Percentiles rank a stretch among this genome's conserved stretches.
phyloP scores from a whole-genome alignment of 2,329 filamentous ascomycete genomes.

The Didymella keratinophila region DNA sequence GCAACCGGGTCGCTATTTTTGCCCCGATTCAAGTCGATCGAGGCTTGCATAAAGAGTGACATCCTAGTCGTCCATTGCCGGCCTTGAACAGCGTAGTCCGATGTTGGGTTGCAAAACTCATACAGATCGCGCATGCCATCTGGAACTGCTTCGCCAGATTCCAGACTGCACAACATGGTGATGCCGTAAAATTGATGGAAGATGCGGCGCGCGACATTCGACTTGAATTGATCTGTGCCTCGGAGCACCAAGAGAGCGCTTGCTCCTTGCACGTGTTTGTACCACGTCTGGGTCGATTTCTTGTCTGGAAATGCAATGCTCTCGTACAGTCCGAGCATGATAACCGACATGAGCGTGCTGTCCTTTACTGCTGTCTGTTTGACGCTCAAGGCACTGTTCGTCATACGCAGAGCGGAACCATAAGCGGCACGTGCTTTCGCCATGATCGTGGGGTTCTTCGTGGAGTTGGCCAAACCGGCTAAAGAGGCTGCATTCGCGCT shows the following conservation, averaged over 20 bases:
- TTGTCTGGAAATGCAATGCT: slow-evolving; percentile 39
- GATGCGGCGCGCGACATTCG: slow-evolving; percentile 31
- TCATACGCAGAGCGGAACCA: slow-evolving; percentile 33
- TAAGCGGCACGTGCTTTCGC: slow-evolving; percentile 38
- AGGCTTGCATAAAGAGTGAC: slow-evolving; percentile 30
- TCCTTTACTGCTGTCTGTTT: slow-evolving; percentile 32
- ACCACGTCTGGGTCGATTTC: slow-evolving; percentile 42
- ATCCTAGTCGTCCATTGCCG: slow-evolving; percentile 31
- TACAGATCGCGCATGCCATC: slow-evolving; percentile 34
- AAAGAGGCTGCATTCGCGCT: slow-evolving; percentile 38
- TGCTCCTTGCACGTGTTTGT: slow-evolving; percentile 45
- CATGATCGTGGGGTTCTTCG: slow-evolving; percentile 33
- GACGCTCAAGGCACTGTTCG: slow-evolving; percentile 33
- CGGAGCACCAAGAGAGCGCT: slow-evolving; percentile 43
- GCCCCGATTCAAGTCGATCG: slow-evolving; percentile 34
- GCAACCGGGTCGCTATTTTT: slow-evolving; percentile 25
- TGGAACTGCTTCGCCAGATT: slow-evolving; percentile 29
- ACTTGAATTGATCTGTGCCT: slow-evolving; percentile 37
- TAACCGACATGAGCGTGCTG: slow-evolving; percentile 41
- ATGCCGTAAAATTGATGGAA: slow-evolving; percentile 43
- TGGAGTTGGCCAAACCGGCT: slow-evolving; percentile 36
- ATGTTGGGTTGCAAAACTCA: slow-evolving; percentile 21
- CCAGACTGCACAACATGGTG: slow-evolving; percentile 33
- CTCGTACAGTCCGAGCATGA: slow-evolving; percentile 47
- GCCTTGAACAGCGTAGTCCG: slow-evolving; percentile 34